These are phyloP conservation scores for Ceratobasidium papillatum DNA, from an alignment of 1,284 basidiomycete genomes.

Conservation along the genomic window DNA sequence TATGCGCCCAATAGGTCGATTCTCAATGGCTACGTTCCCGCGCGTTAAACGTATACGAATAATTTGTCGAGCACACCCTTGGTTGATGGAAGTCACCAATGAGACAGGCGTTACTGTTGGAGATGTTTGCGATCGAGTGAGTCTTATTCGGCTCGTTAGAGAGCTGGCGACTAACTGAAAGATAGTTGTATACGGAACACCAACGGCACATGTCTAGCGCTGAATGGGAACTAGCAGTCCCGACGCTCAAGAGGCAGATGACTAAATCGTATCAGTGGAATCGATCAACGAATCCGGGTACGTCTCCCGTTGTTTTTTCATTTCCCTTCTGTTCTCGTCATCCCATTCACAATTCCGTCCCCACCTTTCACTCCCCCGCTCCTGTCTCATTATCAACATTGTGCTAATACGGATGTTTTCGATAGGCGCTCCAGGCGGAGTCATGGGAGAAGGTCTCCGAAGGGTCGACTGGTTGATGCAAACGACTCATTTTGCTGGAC, in stretches of 20 bases:
- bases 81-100: conserved; percentile 44
- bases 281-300: conserved; percentile 42
- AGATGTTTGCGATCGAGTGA: conserved; percentile 41
- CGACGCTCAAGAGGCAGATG: conserved; percentile 42
- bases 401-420: neutral
- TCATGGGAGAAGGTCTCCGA: conserved; percentile 41
- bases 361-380: too few relatives aligned
- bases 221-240: conserved; percentile 40
- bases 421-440: conserved; percentile 44
- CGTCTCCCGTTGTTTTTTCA: neutral
- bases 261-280: conserved; percentile 45
- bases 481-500: conserved; percentile 42
- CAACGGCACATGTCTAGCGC: conserved; percentile 36
- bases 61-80: conserved; percentile 41
- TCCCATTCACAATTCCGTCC: neutral
- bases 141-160: neutral
- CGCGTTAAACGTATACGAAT: conserved; percentile 44
- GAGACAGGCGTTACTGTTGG: conserved; percentile 43
- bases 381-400: too few relatives aligned
- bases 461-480: conserved; percentile 43
- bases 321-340: neutral
- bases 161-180: neutral
- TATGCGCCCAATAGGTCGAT: conserved; percentile 22
- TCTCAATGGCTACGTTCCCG: conserved; percentile 44
- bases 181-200: conserved; percentile 33